A percentile compares a stretch with the other conserved stretches of the same genome.
Evolutionary conservation across 2,329 filamentous ascomycete genomes (phyloP).

Genomic region (Fusarium nodosum): DNA sequence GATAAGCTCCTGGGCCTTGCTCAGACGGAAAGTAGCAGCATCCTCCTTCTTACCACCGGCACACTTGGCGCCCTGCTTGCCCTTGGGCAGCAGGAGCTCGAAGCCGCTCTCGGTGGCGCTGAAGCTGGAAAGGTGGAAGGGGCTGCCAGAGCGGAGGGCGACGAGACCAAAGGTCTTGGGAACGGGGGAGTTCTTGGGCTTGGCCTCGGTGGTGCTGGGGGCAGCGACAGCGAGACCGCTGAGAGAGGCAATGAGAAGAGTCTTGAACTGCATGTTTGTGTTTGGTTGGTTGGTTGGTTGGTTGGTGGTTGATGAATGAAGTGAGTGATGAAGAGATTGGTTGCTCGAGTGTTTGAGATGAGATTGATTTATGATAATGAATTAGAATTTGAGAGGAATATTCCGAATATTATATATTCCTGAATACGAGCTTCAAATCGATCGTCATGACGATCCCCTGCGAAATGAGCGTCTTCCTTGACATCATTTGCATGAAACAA

Average conservation of each 20-base stretch:
- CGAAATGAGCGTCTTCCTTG: slow-evolving; percentile 29
- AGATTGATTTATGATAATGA: background rate
- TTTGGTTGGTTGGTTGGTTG: slow-evolving; percentile 2
- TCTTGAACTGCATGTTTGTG: slow-evolving; percentile 48
- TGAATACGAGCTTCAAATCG: slow-evolving; percentile 26
- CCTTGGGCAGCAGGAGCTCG: slow-evolving; percentile 56
- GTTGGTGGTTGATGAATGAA: background rate
- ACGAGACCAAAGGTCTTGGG: slow-evolving; percentile 60
- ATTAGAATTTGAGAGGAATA: background rate
- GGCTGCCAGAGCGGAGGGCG: slow-evolving; percentile 63
- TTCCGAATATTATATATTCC: slow-evolving; percentile 21
- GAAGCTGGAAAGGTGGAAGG: slow-evolving; percentile 62
- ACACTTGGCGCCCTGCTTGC: slow-evolving; percentile 63
- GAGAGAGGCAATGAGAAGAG: slow-evolving; percentile 38
- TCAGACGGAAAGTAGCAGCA: slow-evolving; percentile 63
- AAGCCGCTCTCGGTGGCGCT: slow-evolving; percentile 61
- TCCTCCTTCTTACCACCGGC: slow-evolving; percentile 54
- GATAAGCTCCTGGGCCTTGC: slow-evolving; percentile 59
- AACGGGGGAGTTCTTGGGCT: background rate
- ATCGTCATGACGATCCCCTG: slow-evolving; percentile 35
- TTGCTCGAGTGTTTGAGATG: background rate
- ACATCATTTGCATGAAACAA: slow-evolving; percentile 35
- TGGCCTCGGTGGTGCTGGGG: slow-evolving; percentile 30
- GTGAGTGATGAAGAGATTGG: background rate
- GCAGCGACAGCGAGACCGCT: slow-evolving; percentile 34